Evolutionary conservation across 176 grass and related monocot species (phyloP).

Genomic region (Rhipidocladum racemiflorum): DNA sequence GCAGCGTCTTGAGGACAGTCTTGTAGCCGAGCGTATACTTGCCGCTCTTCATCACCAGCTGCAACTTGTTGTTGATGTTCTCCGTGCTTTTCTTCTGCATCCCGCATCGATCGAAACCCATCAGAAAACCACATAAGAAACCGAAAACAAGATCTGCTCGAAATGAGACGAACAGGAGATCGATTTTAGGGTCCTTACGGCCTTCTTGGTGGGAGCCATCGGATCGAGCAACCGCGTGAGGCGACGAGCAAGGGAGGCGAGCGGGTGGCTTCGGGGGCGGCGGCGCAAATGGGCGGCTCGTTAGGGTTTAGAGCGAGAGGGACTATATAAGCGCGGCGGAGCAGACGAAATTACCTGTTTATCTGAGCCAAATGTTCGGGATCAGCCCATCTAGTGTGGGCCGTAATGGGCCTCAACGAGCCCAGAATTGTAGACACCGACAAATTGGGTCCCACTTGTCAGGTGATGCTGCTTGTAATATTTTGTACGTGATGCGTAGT

Average conservation of each 20-base stretch:
- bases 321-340: slow-evolving; percentile 3
- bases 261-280: slow-evolving; percentile 14
- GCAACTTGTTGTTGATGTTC: slow-evolving; percentile 92
- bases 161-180: background rate
- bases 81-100: slow-evolving; percentile 95
- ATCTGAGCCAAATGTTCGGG: background rate
- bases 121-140: background rate
- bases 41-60: slow-evolving; percentile 98
- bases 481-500: background rate
- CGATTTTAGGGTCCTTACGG: slow-evolving; percentile 43
- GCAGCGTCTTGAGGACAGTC: slow-evolving; percentile 90
- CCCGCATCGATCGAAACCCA: slow-evolving; percentile 2
- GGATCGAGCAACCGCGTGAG: slow-evolving; percentile 16
- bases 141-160: background rate
- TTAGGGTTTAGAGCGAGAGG: slow-evolving; percentile 2
- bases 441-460: background rate
- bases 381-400: background rate
- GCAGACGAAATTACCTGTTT: slow-evolving; percentile 1
- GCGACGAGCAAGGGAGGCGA: background rate
- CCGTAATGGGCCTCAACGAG: background rate
- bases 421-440: background rate
- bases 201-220: slow-evolving; percentile 94
- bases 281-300: slow-evolving; percentile 41
- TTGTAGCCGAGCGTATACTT: slow-evolving; percentile 96
- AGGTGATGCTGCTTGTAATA: background rate